Base-by-base conservation (phyloP, 768 basidiomycete genomes). In the Fibroporia radiculosa region DNA sequence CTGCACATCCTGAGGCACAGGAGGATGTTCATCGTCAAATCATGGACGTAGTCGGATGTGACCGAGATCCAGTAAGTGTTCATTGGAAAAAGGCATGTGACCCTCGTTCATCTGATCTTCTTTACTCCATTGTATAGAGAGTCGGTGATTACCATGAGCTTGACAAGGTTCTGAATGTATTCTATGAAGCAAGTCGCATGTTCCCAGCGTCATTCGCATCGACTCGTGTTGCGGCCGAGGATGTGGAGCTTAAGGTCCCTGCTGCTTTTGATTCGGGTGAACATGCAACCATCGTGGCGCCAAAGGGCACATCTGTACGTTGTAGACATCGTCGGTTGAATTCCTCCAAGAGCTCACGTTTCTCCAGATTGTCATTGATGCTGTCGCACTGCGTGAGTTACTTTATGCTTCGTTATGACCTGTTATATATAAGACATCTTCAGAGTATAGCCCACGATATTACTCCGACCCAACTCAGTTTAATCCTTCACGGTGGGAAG, bases 401-500 rank as follows among this genome's bases (percentile, higher is more conserved):
- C 7, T n/a, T 18, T 12, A n/a, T n/a, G n/a, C n/a, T n/a, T n/a
- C n/a, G n/a, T n/a, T n/a, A n/a, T n/a, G n/a, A n/a, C n/a, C n/a
- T n/a, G n/a, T n/a, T n/a, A n/a, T n/a, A n/a, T n/a, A n/a, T n/a
- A n/a, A n/a, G n/a, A n/a, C n/a, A 14, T 6, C 16, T 2, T 16
- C 47, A 69, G 70, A 67, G 32, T 62, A 67, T 50, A 63, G 67
- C 45, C 56, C 62, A 4, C 53, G 56, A 7, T 56, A 65, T 42
- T 70, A 67, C 47, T 46, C 60, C 10, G 62, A 68, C 8, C 69
- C 71, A 1, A 53, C 62, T 10, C 54, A 59, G 28, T 70, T 60
- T 48, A 54, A 57, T 22, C 63, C 68, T 12, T 62, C 63, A 16
- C 56, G 68, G 32, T 73, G 71, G 71, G 62, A 65, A 38, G 61